Evolutionary conservation across 805 yeast species (phyloP).

Genomic region (Kluyveromyces siamensis): DNA sequence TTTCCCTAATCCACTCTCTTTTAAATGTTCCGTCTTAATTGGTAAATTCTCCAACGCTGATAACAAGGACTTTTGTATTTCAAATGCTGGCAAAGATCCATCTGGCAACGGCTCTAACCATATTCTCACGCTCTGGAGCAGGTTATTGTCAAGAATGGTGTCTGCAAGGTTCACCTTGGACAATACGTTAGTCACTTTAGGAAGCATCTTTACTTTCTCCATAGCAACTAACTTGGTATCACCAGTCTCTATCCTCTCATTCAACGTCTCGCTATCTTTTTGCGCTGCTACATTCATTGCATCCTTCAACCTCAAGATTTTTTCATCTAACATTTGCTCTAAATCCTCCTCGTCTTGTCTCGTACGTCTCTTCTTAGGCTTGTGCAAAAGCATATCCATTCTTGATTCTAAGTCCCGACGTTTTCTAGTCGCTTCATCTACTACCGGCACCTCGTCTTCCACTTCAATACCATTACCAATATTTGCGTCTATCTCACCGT

Average conservation of each 20-base stretch:
- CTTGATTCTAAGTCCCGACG: conserved; percentile 74
- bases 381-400: conserved; percentile 69
- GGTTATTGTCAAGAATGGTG: conserved; percentile 85
- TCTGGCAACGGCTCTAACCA: conserved; percentile 99
- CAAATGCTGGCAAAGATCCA: conserved; percentile 95
- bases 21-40: conserved; percentile 87
- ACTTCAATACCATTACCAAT: conserved; percentile 13
- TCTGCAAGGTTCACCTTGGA: conserved; percentile 82
- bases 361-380: conserved; percentile 50
- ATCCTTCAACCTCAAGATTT: conserved; percentile 70
- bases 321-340: conserved; percentile 91
- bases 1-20: conserved; percentile 92
- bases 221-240: conserved; percentile 34
- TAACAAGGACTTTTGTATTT: conserved; percentile 83
- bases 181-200: conserved; percentile 66
- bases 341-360: conserved; percentile 84
- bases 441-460: conserved; percentile 13
- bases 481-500: conserved; percentile 9
- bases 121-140: conserved; percentile 84
- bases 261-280: conserved; percentile 50
- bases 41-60: conserved; percentile 69
- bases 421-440: conserved; percentile 33
- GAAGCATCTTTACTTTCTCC: conserved; percentile 66
- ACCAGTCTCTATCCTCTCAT: conserved; percentile 35
- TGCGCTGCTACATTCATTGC: conserved; percentile 86